Conservation (phyloP, 768 basidiomycete species). For the Galerina sulciceps region DNA sequence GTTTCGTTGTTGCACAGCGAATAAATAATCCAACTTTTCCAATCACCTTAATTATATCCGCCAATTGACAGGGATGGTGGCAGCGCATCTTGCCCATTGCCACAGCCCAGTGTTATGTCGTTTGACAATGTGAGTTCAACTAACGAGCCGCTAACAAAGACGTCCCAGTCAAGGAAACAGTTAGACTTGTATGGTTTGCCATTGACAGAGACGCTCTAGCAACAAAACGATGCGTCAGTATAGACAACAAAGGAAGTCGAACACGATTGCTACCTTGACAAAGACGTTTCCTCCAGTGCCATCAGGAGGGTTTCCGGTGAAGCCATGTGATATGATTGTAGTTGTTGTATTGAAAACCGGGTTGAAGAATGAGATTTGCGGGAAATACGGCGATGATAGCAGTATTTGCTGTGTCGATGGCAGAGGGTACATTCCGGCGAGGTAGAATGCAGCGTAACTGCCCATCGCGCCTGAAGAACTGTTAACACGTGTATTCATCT, state of each 20-base stretch:
- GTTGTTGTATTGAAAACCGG: conserved; percentile 61
- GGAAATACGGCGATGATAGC: conserved; percentile 67
- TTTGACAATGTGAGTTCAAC: conserved; percentile 61
- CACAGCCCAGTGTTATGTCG: conserved; percentile 57
- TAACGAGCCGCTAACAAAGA: conserved; percentile 54
- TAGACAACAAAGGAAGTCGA: background rate
- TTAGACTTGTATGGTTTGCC: conserved; percentile 63
- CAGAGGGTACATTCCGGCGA: conserved; percentile 64
- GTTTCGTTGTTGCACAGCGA: background rate
- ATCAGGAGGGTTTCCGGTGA: conserved; percentile 53
- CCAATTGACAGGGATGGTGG: conserved; percentile 72
- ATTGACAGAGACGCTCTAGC: conserved; percentile 59
- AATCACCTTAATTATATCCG: conserved; percentile 44
- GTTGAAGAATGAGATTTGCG: conserved; percentile 62
- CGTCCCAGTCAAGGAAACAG: conserved; percentile 70
- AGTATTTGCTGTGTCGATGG: conserved; percentile 65
- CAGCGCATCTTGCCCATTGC: conserved; percentile 45
- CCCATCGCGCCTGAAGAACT: conserved; percentile 58
- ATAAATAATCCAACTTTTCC: background rate
- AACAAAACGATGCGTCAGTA: background rate
- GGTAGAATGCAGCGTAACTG: conserved; percentile 61
- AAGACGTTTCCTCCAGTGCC: conserved; percentile 61
- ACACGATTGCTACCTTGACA: conserved; percentile 46
- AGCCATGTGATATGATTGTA: conserved; percentile 52
- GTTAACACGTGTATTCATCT: background rate